Conservation (phyloP, 2,329 filamentous ascomycete genomes). For the Grosmannia clavigera region DNA sequence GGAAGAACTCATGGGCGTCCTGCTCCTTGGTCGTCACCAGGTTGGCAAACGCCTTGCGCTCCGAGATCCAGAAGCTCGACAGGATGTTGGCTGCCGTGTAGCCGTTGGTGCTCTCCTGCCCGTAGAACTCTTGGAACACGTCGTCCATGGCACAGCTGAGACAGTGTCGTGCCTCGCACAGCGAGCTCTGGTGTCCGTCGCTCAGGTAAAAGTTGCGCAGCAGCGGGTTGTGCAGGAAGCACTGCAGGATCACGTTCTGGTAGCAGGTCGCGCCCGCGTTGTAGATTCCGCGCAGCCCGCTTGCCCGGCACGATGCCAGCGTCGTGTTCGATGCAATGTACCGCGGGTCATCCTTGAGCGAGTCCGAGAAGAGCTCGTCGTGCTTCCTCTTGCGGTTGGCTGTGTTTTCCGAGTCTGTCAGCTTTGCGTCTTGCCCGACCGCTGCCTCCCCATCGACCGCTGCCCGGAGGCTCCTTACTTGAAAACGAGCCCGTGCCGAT, state of each 20-base stretch:
- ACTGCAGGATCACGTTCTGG: conserved; percentile 91
- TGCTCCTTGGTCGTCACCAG: conserved; percentile 88
- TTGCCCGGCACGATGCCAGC: conserved; percentile 54
- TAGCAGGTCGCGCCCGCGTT: conserved; percentile 99
- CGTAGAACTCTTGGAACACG: conserved; percentile 61
- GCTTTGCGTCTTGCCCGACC: background rate
- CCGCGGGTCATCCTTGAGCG: conserved; percentile 57
- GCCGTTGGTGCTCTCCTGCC: conserved; percentile 67
- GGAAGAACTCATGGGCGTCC: conserved; percentile 94
- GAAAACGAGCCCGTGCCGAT: conserved; percentile 53
- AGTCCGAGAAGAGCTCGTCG: conserved; percentile 54
- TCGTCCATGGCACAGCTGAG: conserved; percentile 61
- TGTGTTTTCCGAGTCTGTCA: background rate
- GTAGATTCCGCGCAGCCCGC: conserved; percentile 82
- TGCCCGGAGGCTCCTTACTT: conserved; percentile 30
- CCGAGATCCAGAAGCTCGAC: conserved; percentile 79
- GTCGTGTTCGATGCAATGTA: conserved; percentile 71
- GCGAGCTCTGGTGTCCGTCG: conserved; percentile 70
- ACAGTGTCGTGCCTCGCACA: conserved; percentile 54
- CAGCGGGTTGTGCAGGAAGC: conserved; percentile 84
- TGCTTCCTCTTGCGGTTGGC: conserved; percentile 61
- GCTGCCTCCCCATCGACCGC: background rate
- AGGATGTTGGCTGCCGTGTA: conserved; percentile 86
- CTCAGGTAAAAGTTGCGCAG: conserved; percentile 85
- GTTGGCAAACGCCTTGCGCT: conserved; percentile 58